phyloP scores from a whole-genome alignment of 176 grass and related monocot genomes.

The Eleusine indica region DNA sequence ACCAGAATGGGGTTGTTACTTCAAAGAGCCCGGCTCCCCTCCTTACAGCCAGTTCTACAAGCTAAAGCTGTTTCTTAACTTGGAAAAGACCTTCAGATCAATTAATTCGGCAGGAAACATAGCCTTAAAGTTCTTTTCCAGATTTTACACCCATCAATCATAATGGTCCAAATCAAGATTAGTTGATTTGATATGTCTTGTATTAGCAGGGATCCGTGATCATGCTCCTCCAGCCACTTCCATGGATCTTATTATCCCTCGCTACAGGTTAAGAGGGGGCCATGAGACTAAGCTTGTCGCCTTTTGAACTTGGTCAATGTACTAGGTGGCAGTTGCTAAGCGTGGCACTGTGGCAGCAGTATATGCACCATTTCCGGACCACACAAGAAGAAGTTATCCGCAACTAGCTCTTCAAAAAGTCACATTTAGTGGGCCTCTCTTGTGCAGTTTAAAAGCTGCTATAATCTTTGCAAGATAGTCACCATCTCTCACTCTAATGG shows the following conservation, averaged over 20 bases:
- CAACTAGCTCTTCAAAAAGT: conserved; percentile 34
- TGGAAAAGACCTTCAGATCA: conserved; percentile 39
- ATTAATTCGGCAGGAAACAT: conserved; percentile 41
- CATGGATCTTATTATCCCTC: conserved; percentile 34
- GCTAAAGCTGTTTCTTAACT: conserved; percentile 42
- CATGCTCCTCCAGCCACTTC: conserved; percentile 39
- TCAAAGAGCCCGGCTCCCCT: conserved; percentile 39
- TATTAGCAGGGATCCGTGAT: conserved; percentile 11
- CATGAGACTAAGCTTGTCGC: conserved; percentile 34
- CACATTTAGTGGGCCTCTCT: conserved; percentile 39
- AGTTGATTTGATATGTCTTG: conserved; percentile 14
- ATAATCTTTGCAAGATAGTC: conserved; percentile 37
- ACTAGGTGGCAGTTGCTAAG: conserved; percentile 35
- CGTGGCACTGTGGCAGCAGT: conserved; percentile 10
- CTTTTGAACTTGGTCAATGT: conserved; percentile 29
- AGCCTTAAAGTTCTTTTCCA: conserved; percentile 35
- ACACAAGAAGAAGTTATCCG: conserved; percentile 18
- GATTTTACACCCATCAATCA: conserved; percentile 36
- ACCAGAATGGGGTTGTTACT: conserved; percentile 29
- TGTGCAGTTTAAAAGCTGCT: conserved; percentile 34
- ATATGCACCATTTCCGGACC: conserved; percentile 32
- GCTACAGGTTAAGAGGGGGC: conserved; percentile 42
- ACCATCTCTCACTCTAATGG: conserved; percentile 40
- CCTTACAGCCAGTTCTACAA: conserved; percentile 28
- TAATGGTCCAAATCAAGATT: conserved; percentile 38